Conservation (phyloP, 2,329 filamentous ascomycete species). For the Dothideomycetes sp. region DNA sequence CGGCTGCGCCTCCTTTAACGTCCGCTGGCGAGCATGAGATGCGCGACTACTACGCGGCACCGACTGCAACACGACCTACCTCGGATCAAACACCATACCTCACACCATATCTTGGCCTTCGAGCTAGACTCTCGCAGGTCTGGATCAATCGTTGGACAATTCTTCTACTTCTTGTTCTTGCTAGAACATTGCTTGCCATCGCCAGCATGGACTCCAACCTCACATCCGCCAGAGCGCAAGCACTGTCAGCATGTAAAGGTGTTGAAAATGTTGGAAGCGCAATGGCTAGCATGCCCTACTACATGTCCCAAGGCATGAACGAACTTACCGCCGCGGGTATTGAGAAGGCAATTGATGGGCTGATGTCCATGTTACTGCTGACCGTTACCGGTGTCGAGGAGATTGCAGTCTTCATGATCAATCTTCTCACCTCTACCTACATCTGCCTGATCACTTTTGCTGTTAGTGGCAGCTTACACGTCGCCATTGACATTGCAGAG, state of each 20-base stretch:
- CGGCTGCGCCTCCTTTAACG: constrained; percentile 45
- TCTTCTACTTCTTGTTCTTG: constrained; percentile 73
- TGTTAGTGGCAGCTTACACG: constrained; percentile 66
- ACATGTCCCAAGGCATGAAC: constrained; percentile 82
- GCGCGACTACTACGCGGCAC: constrained; percentile 47
- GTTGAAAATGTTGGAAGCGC: constrained; percentile 88
- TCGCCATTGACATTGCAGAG: constrained; percentile 52
- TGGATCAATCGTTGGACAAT: constrained; percentile 98
- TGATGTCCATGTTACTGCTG: constrained; percentile 69
- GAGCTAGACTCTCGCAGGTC: constrained; percentile 81
- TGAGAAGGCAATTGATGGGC: constrained; percentile 65
- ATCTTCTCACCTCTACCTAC: constrained; percentile 83
- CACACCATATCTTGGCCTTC: constrained; percentile 86
- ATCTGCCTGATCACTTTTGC: constrained; percentile 79
- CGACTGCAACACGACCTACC: constrained; percentile 44
- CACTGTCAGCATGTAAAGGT: constrained; percentile 77
- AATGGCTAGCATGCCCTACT: constrained; percentile 97
- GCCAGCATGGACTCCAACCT: constrained; percentile 63
- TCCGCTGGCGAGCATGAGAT: constrained; percentile 52
- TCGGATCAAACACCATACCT: constrained; percentile 56
- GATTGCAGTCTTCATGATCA: constrained; percentile 84
- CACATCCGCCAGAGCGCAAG: constrained; percentile 64
- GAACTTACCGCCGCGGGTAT: constrained; percentile 69
- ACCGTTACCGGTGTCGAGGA: constrained; percentile 74
- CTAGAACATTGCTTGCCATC: constrained; percentile 68